Evolutionary conservation across 2,329 filamentous ascomycete species (phyloP), one percentile per base, ranked within the genome.

Genomic region (Torrubiella hemipterigena): DNA sequence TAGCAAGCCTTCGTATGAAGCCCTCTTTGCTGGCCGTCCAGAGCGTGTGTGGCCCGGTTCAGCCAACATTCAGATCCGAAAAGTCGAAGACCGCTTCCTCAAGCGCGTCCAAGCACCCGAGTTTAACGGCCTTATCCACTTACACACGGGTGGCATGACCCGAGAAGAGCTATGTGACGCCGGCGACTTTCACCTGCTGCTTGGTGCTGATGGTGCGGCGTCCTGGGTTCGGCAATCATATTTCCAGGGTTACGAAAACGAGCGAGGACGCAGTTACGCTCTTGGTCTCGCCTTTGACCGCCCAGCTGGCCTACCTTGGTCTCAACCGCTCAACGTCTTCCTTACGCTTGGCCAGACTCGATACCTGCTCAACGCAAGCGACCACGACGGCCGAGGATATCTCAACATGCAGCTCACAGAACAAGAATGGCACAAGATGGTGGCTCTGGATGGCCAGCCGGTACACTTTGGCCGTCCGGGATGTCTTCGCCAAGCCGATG

Each of bases 341-440:
- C 40, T 56, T 10, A 56, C 53, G 0, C 43, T 56, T 6, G 50
- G 50, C 6, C 53, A 56, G 38, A 56, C 51, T 1, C 42, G 52
- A 1, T 56, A 55, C 25, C 38, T 55, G 13, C 43, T 56, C 8
- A 56, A 56, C 25, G 52, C 53, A 12, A 53, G 50, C 32, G 47
- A 55, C 26, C 39, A 44, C 18, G 49, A 54, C 19, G 48, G 52
- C 4, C 35, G 45, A 23, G 52, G 51, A 1, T 55, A 55, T 31
- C 41, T 56, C 28, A 55, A 55, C 37, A 51, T 56, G 52, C 51
- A 54, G 31, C 42, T 56, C 23, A 55, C 49, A 0, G 48, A 54
- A 31, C 46, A 52, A 11, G 52, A 56, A 25, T 56, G 51, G 49
- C 38, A 54, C 30, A 45, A 49, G 32, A 54, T 54, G 49, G 32